A percentile compares a stretch with the other conserved stretches of the same genome.
Evolutionary conservation across 108 stramenopile genomes (phyloP).

Genomic region (Asterionellopsis glacialis): DNA sequence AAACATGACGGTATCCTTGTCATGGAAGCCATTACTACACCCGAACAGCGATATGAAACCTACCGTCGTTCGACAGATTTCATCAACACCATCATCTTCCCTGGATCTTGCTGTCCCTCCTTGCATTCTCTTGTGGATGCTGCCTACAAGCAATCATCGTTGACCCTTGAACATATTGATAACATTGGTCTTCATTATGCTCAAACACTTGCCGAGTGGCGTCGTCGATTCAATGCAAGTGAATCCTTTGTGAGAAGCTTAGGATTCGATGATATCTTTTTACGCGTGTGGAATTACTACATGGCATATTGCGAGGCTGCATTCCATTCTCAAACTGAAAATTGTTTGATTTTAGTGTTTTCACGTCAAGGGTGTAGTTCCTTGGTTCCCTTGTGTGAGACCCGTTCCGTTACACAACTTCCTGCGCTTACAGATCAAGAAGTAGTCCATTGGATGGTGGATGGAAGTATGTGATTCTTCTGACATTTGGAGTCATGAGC

Average conservation of each 20-base stretch:
- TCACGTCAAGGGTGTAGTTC: constrained; percentile 60
- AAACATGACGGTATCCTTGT: constrained; percentile 82
- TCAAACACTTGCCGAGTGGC: constrained; percentile 91
- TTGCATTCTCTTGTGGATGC: constrained; percentile 87
- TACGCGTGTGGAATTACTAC: constrained; percentile 96
- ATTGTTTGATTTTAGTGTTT: constrained; percentile 78
- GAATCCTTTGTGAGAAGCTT: constrained; percentile 52
- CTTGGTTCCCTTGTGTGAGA: constrained; percentile 56
- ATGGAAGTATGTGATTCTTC: too few relatives aligned
- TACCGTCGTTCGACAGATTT: constrained; percentile 90
- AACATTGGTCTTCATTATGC: constrained; percentile 96
- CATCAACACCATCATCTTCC: constrained; percentile 96
- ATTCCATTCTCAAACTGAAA: constrained; percentile 74
- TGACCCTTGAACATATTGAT: constrained; percentile 84
- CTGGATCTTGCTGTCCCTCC: constrained; percentile 88
- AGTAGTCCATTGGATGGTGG: too few relatives aligned
- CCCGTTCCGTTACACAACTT: constrained; percentile 54
- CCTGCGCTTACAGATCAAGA: constrained; percentile 26
- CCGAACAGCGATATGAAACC: constrained; percentile 89
- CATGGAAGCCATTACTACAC: constrained; percentile 97
- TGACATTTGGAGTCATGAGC: too few relatives aligned
- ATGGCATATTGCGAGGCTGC: constrained; percentile 95
- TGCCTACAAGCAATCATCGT: constrained; percentile 63
- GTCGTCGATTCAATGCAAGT: constrained; percentile 84
- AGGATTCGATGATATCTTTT: constrained; percentile 93